A percentile compares a stretch with the other conserved stretches of the same genome.
phyloP scores from a whole-genome alignment of 2,329 filamentous ascomycete species.

The Colletotrichum sp. region DNA sequence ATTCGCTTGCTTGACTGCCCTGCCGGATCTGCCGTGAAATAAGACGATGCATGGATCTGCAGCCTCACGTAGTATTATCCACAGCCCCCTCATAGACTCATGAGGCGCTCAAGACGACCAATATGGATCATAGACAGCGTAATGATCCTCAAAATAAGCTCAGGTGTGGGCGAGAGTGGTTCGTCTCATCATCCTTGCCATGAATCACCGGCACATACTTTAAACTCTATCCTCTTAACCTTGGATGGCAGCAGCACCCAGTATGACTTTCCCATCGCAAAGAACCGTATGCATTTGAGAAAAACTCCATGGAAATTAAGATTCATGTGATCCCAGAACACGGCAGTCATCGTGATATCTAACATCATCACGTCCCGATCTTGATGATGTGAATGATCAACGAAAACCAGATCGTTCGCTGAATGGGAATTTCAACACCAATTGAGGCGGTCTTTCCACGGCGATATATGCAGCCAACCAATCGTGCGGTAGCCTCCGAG shows the following conservation, averaged over 20 bases:
- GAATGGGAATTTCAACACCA: background rate
- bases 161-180: background rate
- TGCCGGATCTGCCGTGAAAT: background rate
- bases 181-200: background rate
- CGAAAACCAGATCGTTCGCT: background rate
- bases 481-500: background rate
- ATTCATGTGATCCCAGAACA: background rate
- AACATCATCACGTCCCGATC: background rate
- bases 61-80: background rate
- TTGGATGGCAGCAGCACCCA: background rate
- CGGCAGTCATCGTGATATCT: background rate
- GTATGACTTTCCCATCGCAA: background rate
- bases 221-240: background rate
- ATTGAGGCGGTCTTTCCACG: background rate
- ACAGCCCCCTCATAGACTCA: background rate
- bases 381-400: background rate
- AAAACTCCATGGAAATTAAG: background rate
- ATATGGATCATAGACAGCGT: background rate
- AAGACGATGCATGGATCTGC: background rate
- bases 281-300: background rate
- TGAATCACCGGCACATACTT: background rate
- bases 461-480: background rate
- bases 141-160: background rate
- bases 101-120: background rate
- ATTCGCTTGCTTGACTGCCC: background rate